Conservation (phyloP, 2,329 filamentous ascomycete genomes). For the Aspergillus hiratsukae region DNA sequence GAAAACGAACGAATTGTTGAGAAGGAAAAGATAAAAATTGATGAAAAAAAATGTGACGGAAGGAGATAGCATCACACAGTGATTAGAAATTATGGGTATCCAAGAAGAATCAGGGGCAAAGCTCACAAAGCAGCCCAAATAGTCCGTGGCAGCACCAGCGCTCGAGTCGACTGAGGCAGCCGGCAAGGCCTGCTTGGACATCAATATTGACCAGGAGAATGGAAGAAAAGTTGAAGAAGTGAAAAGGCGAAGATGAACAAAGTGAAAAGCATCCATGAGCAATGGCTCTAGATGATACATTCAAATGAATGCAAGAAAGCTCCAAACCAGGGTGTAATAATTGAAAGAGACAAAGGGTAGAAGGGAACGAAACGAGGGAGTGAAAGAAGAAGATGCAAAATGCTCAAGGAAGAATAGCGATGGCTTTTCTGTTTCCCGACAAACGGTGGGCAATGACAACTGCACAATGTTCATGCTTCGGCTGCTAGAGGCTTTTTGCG, state of each 20-base stretch:
- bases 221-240: conserved; percentile 9
- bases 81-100: conserved; percentile 23
- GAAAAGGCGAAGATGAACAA: conserved; percentile 6
- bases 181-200: conserved; percentile 13
- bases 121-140: conserved; percentile 10
- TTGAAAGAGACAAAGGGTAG: not conserved
- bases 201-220: conserved; percentile 7
- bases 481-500: conserved; percentile 46
- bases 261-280: conserved; percentile 8
- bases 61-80: conserved; percentile 18
- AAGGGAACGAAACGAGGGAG: conserved; percentile 7
- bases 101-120: conserved; percentile 18
- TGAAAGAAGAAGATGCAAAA: conserved; percentile 4
- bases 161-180: conserved; percentile 3
- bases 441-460: conserved; percentile 17
- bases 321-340: not conserved
- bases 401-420: conserved; percentile 17
- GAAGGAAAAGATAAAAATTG: conserved; percentile 1
- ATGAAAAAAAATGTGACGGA: conserved; percentile 3
- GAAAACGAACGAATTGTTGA: conserved; percentile 4
- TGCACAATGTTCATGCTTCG: conserved; percentile 18
- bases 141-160: not conserved
- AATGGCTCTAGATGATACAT: not conserved
- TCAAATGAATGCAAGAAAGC: not conserved
- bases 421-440: conserved; percentile 1